Percentiles rank a stretch among this genome's conserved stretches.
Evolutionary conservation across 805 yeast genomes (phyloP).

Genomic region (Saturnispora zaruensis): DNA sequence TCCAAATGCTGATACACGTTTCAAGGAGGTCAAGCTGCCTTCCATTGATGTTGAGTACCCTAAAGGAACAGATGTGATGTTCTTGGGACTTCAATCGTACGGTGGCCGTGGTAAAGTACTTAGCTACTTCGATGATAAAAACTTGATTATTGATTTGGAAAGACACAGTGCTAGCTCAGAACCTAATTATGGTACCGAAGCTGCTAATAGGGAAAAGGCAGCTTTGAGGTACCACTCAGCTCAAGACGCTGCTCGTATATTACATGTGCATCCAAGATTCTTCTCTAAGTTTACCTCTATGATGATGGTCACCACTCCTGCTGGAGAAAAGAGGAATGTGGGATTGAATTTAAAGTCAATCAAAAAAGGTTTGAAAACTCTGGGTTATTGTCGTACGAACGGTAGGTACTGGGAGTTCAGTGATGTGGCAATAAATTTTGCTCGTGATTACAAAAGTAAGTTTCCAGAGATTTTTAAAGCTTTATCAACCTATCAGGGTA

Average conservation of each 20-base stretch:
- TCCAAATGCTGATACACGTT: slow-evolving; percentile 65
- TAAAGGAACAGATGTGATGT: slow-evolving; percentile 56
- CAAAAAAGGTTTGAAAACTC: slow-evolving; percentile 66
- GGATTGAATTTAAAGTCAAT: slow-evolving; percentile 85
- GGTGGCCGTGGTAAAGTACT: slow-evolving; percentile 69
- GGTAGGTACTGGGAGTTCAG: slow-evolving; percentile 77
- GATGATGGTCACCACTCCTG: slow-evolving; percentile 48
- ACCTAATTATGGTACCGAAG: slow-evolving; percentile 54
- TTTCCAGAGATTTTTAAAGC: slow-evolving; percentile 55
- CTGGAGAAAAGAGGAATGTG: slow-evolving; percentile 49
- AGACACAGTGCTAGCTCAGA: slow-evolving; percentile 36
- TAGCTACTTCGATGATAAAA: slow-evolving; percentile 51
- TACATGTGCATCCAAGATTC: slow-evolving; percentile 53
- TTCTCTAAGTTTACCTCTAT: slow-evolving; percentile 74
- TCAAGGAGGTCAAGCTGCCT: slow-evolving; percentile 57
- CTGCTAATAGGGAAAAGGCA: slow-evolving; percentile 49
- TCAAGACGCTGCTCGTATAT: slow-evolving; percentile 48
- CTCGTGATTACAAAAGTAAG: slow-evolving; percentile 48
- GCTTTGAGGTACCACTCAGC: slow-evolving; percentile 57
- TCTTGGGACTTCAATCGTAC: slow-evolving; percentile 79
- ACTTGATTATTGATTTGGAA: slow-evolving; percentile 4
- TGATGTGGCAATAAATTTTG: slow-evolving; percentile 57
- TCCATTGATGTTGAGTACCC: slow-evolving; percentile 84
- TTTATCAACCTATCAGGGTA: slow-evolving; percentile 19
- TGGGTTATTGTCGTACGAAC: slow-evolving; percentile 71